These are phyloP conservation scores for Botrytis aclada DNA, from an alignment of 2,329 filamentous ascomycete genomes.

Conservation along the genomic window DNA sequence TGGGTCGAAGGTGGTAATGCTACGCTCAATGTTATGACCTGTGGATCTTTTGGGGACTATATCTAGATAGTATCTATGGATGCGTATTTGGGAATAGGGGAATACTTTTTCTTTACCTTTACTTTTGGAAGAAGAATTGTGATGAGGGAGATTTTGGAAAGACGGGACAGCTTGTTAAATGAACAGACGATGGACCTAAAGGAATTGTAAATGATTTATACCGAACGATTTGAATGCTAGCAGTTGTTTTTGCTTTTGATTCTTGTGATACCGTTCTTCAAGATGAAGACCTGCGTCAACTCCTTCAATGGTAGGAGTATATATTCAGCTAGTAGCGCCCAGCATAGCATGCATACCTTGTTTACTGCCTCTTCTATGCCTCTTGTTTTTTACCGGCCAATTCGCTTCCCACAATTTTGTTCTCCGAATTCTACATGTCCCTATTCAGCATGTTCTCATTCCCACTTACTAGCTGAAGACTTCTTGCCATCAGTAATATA, in stretches of 20 bases:
- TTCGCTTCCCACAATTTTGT: not conserved
- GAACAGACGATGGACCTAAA: not conserved
- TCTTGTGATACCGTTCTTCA: not conserved
- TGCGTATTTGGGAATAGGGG: constrained; percentile 11
- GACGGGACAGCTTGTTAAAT: not conserved
- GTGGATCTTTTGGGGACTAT: not conserved
- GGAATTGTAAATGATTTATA: constrained; percentile 7
- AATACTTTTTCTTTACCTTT: not conserved
- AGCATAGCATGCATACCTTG: too few relatives aligned
- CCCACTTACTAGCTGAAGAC: not conserved
- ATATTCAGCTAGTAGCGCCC: not conserved
- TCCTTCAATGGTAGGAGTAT: not conserved
- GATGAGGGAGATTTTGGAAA: not conserved
- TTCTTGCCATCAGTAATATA: not conserved
- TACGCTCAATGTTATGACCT: not conserved
- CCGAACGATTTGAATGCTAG: not conserved
- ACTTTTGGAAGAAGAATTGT: not conserved
- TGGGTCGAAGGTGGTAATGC: not conserved
- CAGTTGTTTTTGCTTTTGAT: not conserved
- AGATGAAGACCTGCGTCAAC: not conserved
- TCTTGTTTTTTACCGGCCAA: not conserved
- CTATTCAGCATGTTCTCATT: not conserved
- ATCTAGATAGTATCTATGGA: constrained; percentile 11
- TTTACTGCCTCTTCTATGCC: not conserved
- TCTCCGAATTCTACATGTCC: not conserved